A percentile compares a stretch with the other conserved stretches of the same genome.
Conservation (phyloP, 2,329 filamentous ascomycete genomes). For the Claviceps quebecensis region DNA sequence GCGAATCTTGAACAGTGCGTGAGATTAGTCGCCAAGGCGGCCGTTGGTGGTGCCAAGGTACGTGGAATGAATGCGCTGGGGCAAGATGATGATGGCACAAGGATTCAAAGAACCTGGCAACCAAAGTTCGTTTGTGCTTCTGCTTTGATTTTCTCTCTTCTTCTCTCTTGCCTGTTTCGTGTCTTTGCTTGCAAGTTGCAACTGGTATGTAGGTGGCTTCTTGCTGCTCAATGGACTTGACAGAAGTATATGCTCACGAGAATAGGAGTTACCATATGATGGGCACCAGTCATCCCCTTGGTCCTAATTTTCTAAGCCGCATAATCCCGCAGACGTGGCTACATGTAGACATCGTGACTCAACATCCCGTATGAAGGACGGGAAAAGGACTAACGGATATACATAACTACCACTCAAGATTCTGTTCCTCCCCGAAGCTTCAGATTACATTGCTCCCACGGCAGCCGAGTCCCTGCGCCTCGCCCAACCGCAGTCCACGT, state of each 20-base stretch:
- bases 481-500: constrained; percentile 49
- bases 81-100: neutral
- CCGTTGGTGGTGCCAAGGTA: constrained; percentile 65
- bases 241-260: neutral
- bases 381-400: neutral
- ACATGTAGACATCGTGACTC: neutral
- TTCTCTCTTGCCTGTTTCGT: no score
- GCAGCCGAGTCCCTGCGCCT: constrained; percentile 56
- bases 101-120: neutral
- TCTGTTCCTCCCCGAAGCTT: constrained; percentile 84
- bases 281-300: no score
- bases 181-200: neutral
- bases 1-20: constrained; percentile 72
- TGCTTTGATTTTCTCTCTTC: no score
- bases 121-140: neutral
- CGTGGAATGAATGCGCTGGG: constrained; percentile 4
- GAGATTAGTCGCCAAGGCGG: constrained; percentile 56
- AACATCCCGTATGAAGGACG: no score
- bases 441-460: constrained; percentile 69
- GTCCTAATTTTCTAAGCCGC: no score
- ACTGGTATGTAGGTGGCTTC: neutral
- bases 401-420: constrained; percentile 32
- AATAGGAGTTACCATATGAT: neutral
- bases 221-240: neutral
- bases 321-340: neutral